Evolutionary conservation across 306 rosid genomes (phyloP), one percentile per base, ranked within the genome.

Genomic region (Ochetophila trinervis): DNA sequence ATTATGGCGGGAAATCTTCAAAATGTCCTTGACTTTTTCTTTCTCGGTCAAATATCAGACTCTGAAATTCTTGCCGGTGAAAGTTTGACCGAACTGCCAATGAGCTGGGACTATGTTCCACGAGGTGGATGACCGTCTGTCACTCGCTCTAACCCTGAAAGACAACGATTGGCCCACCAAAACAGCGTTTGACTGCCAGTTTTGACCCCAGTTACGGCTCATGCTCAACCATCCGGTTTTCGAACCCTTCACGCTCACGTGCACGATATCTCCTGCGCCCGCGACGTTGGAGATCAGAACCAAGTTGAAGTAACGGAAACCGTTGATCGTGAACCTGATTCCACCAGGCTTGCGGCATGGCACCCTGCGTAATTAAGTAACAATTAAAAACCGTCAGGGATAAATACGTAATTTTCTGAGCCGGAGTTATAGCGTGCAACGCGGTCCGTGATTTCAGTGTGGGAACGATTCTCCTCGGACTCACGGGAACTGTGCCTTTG

Each of bases 21-120:
- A 66, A 69, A 30, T 22, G 9, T 55, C 53, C 63, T 30, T 45
- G 27, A 15, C 15, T 13, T 35, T 13, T 8, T 44, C 18, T 42
- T 24, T 20, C 9, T 9, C 32, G 32, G 32, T 27, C 4, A 27
- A 27, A 16, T 30, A 13, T 85, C 63, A 92, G 50, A 92, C 87
- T 1, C 96, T 59, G 68, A 92, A 92, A 77, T 92, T 92, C 34
- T 92, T 92, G 1, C 98, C 96, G 19, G 91, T 74, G 80, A 92
- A 92, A 42, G 98, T 92, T 70, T 92, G 98, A 78, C 95, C 98
- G 66, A 92, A 92, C 82, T 92, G 96, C 98, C 98, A 89, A 34
- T 66, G 17, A 16, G 91, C 64, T 0, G 96, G 96, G 15, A 63
- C 95, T 1, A 92, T 80, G 78, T 92, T 92, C 98, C 96, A 89